A percentile compares a stretch with the other conserved stretches of the same genome.
Conservation (phyloP, 345 rosid genomes). For the Citrus mangshanensis region DNA sequence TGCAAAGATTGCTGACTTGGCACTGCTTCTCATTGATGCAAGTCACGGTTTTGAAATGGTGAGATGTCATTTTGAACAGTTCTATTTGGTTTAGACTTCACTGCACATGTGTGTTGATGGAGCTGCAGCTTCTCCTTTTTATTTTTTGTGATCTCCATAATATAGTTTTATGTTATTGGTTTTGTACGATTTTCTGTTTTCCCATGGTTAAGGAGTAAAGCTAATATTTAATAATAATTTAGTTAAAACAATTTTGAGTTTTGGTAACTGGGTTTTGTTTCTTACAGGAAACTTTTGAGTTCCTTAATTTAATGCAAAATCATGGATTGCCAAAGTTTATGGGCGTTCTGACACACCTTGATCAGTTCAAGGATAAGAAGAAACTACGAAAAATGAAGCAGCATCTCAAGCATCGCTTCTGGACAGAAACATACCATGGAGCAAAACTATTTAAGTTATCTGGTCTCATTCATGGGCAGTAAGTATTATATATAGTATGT, state of each 20-base stretch:
- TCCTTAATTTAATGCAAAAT: slow-evolving; percentile 88
- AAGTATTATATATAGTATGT: slow-evolving; percentile 28
- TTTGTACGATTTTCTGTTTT: not conserved
- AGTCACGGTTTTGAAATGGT: slow-evolving; percentile 93
- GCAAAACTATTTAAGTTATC: slow-evolving; percentile 90
- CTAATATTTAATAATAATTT: not conserved
- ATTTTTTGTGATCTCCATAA: not conserved
- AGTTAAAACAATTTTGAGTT: not conserved
- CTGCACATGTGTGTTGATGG: not conserved
- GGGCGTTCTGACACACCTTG: slow-evolving; percentile 98
- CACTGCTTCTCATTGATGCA: slow-evolving; percentile 81
- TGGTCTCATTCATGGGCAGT: slow-evolving; percentile 86
- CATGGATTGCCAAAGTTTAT: slow-evolving; percentile 94
- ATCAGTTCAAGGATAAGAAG: slow-evolving; percentile 84
- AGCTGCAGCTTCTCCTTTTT: not conserved
- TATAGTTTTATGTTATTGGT: not conserved
- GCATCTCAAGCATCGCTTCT: slow-evolving; percentile 89
- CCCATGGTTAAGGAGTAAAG: not conserved
- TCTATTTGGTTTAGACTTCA: not conserved
- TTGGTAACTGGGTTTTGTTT: slow-evolving; percentile 13
- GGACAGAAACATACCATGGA: slow-evolving; percentile 88
- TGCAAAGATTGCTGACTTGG: slow-evolving; percentile 92
- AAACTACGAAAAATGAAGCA: slow-evolving; percentile 85
- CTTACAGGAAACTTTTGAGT: slow-evolving; percentile 87
- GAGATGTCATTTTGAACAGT: slow-evolving; percentile 12